Evolutionary conservation across 2,329 filamentous ascomycete species (phyloP).

Genomic region (Davidsoniella virescens): DNA sequence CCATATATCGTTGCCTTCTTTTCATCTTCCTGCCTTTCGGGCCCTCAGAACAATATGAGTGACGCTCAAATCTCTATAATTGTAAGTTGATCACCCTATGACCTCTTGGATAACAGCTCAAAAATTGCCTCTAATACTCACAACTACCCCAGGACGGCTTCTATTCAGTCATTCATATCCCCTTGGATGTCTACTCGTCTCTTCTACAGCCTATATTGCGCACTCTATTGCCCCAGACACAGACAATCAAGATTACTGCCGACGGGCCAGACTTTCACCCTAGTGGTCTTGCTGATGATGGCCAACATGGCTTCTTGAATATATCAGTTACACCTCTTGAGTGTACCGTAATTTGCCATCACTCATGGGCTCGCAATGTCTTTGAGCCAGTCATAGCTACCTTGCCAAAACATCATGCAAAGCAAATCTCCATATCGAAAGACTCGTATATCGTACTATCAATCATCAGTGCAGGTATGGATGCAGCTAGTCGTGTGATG

Average conservation of each 20-base stretch:
- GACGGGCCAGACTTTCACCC: constrained; percentile 16
- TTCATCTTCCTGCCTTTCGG: too few species aligned
- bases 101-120: neutral
- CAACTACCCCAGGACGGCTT: constrained; percentile 52
- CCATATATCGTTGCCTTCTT: too few species aligned
- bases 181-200: constrained; percentile 56
- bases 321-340: constrained; percentile 85
- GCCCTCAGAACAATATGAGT: too few species aligned
- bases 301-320: constrained; percentile 70
- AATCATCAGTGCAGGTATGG: constrained; percentile 76
- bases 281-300: constrained; percentile 19
- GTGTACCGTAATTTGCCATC: constrained; percentile 80
- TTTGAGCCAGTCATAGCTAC: constrained; percentile 55
- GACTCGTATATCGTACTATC: constrained; percentile 81
- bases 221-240: constrained; percentile 54
- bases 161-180: constrained; percentile 80
- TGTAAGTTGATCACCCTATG: constrained; percentile 24
- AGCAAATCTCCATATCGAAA: constrained; percentile 53
- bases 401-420: constrained; percentile 38
- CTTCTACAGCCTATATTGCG: constrained; percentile 80
- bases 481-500: constrained; percentile 79
- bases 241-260: constrained; percentile 23
- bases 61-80: constrained; percentile 42
- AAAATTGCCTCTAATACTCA: neutral
- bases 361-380: constrained; percentile 53